These are phyloP conservation scores for Polygonum maritimum DNA, from an alignment of 148 eudicot genomes.

Conservation along the genomic window DNA sequence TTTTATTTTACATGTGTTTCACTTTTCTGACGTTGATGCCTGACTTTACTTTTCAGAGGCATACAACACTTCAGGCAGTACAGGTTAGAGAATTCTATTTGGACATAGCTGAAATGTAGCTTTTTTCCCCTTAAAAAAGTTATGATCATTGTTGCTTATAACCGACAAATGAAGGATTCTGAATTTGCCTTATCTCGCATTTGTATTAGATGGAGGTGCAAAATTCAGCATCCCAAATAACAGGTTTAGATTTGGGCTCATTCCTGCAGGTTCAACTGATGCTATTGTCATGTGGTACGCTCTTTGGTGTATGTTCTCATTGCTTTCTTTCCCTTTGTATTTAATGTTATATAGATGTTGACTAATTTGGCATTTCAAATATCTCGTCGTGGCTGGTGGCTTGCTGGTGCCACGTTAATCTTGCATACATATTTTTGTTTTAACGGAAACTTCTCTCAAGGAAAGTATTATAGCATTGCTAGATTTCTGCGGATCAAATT, in stretches of 20 bases:
- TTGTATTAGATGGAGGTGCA: slow-evolving; percentile 23
- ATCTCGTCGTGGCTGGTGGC: not conserved
- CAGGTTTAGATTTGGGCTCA: slow-evolving; percentile 77
- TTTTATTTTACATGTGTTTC: slow-evolving; percentile 6
- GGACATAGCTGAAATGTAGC: not conserved
- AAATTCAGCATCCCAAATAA: slow-evolving; percentile 61
- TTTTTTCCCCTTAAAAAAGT: not conserved
- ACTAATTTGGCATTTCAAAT: not conserved
- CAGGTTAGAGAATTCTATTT: slow-evolving; percentile 30
- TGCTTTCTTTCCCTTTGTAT: not conserved
- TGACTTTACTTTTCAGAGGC: slow-evolving; percentile 36
- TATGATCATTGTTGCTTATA: not conserved
- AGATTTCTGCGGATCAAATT: not conserved
- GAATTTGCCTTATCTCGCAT: not conserved
- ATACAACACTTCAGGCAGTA: slow-evolving; percentile 16
- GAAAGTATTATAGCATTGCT: not conserved
- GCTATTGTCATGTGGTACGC: slow-evolving; percentile 90
- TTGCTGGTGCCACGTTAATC: not conserved
- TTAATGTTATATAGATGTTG: not conserved
- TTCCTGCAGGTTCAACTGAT: slow-evolving; percentile 98
- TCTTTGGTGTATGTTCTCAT: slow-evolving; percentile 12
- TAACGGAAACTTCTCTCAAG: not conserved
- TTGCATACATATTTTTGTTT: not conserved
- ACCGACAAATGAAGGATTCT: not conserved
- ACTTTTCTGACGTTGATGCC: slow-evolving; percentile 15